Percentiles rank a stretch among this genome's conserved stretches.
Conservation (phyloP, 2,329 filamentous ascomycete species). For the Fusarium sp. region DNA sequence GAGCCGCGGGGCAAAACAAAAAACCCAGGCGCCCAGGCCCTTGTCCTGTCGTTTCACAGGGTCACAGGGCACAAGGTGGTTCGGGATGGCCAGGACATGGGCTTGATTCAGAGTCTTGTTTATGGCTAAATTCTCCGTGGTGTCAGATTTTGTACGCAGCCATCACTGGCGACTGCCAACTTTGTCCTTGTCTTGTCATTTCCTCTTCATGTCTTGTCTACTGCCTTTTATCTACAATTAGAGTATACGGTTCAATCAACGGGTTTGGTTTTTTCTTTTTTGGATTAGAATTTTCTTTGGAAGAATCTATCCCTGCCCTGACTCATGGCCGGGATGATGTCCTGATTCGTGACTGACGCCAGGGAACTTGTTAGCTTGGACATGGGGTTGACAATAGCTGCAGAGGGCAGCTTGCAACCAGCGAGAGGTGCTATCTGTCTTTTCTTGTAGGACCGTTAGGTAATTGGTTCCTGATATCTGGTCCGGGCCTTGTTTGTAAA, state of each 20-base stretch:
- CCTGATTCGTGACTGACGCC: conserved; percentile 34
- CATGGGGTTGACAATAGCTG: conserved; percentile 8
- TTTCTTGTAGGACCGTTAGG: conserved; percentile 5
- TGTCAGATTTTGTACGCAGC: conserved; percentile 15
- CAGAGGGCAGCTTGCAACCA: conserved; percentile 13
- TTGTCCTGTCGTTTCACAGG: conserved; percentile 23
- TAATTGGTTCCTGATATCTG: conserved; percentile 28
- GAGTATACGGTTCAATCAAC: conserved; percentile 38
- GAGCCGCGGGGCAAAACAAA: conserved; percentile 36
- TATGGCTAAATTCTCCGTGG: conserved; percentile 34
- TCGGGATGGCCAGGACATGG: conserved; percentile 24
- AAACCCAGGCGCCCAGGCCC: conserved; percentile 22
- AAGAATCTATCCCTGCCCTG: conserved; percentile 2
- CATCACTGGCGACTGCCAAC: not conserved
- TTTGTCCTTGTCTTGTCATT: conserved; percentile 17
- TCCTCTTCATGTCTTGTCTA: conserved; percentile 4
- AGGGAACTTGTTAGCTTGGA: conserved; percentile 19
- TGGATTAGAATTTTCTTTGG: conserved; percentile 8
- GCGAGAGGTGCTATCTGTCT: conserved; percentile 11
- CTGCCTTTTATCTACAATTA: conserved; percentile 24
- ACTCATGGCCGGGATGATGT: not conserved
- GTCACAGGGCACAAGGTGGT: conserved; percentile 25
- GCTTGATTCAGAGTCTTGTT: conserved; percentile 19
- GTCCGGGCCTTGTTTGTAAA: conserved; percentile 14
- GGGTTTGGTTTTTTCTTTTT: conserved; percentile 15